These are phyloP conservation scores for Cystofilobasidium capitatum DNA, from an alignment of 768 basidiomycete species.

Conservation along the genomic window DNA sequence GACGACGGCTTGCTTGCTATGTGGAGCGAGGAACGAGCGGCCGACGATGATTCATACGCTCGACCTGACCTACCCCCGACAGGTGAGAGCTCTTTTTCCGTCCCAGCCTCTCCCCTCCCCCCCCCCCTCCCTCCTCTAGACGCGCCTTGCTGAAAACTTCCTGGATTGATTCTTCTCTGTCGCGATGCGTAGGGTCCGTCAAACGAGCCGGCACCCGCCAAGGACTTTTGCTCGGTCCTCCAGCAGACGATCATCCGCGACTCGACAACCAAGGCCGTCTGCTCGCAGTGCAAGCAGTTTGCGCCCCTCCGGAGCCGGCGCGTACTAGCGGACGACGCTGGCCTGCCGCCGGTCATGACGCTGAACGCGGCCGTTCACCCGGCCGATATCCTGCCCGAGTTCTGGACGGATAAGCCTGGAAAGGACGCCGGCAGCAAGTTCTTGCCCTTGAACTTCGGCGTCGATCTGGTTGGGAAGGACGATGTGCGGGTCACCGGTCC, in stretches of 20 bases:
- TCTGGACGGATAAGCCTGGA: conserved; percentile 59
- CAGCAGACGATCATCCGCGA: conserved; percentile 68
- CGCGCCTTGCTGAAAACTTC: not conserved
- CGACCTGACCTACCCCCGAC: conserved; percentile 77
- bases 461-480: conserved; percentile 26
- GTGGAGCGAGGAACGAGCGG: conserved; percentile 62
- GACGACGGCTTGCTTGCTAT: conserved; percentile 61
- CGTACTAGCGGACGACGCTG: conserved; percentile 48
- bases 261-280: conserved; percentile 75
- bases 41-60: conserved; percentile 71
- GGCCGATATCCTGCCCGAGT: conserved; percentile 54
- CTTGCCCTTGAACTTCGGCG: conserved; percentile 45
- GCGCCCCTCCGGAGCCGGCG: conserved; percentile 61
- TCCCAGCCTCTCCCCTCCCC: conserved; percentile 33
- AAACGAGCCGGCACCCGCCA: conserved; percentile 38
- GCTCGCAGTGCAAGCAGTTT: conserved; percentile 70
- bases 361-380: conserved; percentile 75
- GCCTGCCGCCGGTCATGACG: conserved; percentile 72
- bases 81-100: conserved; percentile 41
- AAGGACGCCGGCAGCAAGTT: conserved; percentile 43
- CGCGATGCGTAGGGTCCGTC: conserved; percentile 32
- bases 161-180: conserved; percentile 10
- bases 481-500: conserved; percentile 44
- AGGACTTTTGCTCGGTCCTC: conserved; percentile 60
- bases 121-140: no score